Conservation (phyloP, 768 basidiomycete genomes). For the Suillus clintonianus region DNA sequence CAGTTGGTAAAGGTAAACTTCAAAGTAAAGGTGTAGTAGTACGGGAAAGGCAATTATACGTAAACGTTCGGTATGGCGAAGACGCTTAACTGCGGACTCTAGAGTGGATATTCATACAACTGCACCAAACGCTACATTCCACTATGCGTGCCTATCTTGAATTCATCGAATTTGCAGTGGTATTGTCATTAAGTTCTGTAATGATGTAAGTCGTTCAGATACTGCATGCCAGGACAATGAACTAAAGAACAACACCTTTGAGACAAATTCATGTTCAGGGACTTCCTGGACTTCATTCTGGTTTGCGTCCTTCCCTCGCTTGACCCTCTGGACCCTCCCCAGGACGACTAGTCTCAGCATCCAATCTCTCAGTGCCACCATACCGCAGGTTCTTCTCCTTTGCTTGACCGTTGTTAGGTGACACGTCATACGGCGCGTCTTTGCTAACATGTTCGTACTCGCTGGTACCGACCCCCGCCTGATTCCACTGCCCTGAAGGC, state of each 20-base stretch:
- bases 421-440: conserved; percentile 26
- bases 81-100: not conserved
- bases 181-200: not conserved
- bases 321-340: conserved; percentile 41
- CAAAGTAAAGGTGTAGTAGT: no score
- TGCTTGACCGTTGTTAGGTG: not conserved
- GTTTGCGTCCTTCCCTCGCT: conserved; percentile 38
- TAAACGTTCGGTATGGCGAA: not conserved
- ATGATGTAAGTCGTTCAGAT: not conserved
- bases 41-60: not conserved
- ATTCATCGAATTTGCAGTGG: not conserved
- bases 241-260: not conserved
- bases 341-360: conserved; percentile 32
- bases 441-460: conserved; percentile 28
- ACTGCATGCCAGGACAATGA: not conserved
- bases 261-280: conserved; percentile 4
- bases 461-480: conserved; percentile 37
- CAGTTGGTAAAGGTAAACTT: not conserved
- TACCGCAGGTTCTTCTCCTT: conserved; percentile 18
- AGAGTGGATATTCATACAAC: not conserved
- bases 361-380: conserved; percentile 22
- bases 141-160: not conserved
- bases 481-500: conserved; percentile 47
- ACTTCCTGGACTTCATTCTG: conserved; percentile 23
- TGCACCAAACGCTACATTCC: not conserved